Percentiles rank a stretch among this genome's conserved stretches.
phyloP scores from a whole-genome alignment of 345 rosid species.

The Salix dunnii region DNA sequence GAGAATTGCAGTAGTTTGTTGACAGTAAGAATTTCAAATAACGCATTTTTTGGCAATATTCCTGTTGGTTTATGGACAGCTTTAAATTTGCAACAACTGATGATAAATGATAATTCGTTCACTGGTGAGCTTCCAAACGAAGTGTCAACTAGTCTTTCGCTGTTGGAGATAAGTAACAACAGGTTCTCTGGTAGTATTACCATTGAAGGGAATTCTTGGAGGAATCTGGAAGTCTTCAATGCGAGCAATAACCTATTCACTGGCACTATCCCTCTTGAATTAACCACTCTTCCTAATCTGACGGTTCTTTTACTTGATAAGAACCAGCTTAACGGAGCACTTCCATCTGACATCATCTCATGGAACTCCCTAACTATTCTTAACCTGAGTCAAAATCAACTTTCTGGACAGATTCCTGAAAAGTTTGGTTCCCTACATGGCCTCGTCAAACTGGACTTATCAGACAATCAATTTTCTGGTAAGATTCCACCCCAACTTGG shows the following conservation, averaged over 20 bases:
- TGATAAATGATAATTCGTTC: constrained; percentile 34
- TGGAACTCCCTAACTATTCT: constrained; percentile 37
- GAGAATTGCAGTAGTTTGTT: constrained; percentile 39
- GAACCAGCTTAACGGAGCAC: constrained; percentile 46
- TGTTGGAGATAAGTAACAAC: constrained; percentile 43
- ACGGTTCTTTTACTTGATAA: constrained; percentile 35
- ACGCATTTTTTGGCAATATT: constrained; percentile 39
- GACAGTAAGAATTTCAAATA: constrained; percentile 6
- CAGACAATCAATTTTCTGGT: constrained; percentile 47
- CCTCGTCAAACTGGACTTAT: constrained; percentile 42
- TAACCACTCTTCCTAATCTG: constrained; percentile 41
- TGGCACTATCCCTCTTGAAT: constrained; percentile 41
- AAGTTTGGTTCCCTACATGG: constrained; percentile 29
- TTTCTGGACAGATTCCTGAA: constrained; percentile 46
- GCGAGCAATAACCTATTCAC: constrained; percentile 52
- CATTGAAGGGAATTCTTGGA: constrained; percentile 26
- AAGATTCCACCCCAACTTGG: constrained; percentile 53
- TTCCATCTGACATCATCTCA: constrained; percentile 43
- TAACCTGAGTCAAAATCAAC: constrained; percentile 43
- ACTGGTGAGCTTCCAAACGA: constrained; percentile 46
- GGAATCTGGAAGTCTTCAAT: constrained; percentile 30
- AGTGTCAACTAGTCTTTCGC: constrained; percentile 30
- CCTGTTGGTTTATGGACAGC: constrained; percentile 52
- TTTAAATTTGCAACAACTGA: constrained; percentile 15
- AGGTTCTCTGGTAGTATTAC: constrained; percentile 48